Evolutionary conservation across 805 yeast species (phyloP), one percentile per base, ranked within the genome.

Genomic region (Zygoascus biomembranicola): DNA sequence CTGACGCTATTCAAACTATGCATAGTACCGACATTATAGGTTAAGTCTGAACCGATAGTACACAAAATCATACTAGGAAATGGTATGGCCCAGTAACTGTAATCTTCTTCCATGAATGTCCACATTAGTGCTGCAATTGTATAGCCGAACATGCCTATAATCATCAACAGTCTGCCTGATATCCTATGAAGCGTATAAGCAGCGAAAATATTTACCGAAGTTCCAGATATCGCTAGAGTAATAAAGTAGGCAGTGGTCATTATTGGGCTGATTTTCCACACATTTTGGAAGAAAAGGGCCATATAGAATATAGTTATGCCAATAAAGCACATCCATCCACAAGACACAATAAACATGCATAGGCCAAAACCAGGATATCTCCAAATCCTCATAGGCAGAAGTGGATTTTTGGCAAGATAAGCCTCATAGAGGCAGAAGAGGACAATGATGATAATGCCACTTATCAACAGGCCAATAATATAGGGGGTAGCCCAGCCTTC

Each of bases 301-400:
- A 73, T 67, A 61, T 72, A 73, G 60, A 66, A 77, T 39, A 65
- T 67, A 41, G 73, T 57, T 5, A 69, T 62, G 16, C 79, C 80
- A 32, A 59, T 66, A 57, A 77, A 77, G 6, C 63, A 59, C 68
- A 74, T 68, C 78, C 78, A 77, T 6, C 69, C 64, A 16, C 72
- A 59, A 1, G 66, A 53, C 8, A 68, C 61, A 50, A 74, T 63
- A 4, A 64, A 50, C 76, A 76, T 73, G 51, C 71, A 64, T 1
- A 75, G 42, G n/a, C 71, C 63, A 49, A 77, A 77, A 42, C 73
- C 71, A 32, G 58, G 65, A 51, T 63, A 69, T 45, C 61, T 66
- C 72, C 77, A 77, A 54, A 77, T 62, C 37, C 56, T 54, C 72
- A 76, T 72, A 13, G 80, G 81, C 74, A 77, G 72, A 16, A 77